These are phyloP conservation scores for Metarhizium rileyi DNA, from an alignment of 2,329 filamentous ascomycete genomes.

Conservation along the genomic window DNA sequence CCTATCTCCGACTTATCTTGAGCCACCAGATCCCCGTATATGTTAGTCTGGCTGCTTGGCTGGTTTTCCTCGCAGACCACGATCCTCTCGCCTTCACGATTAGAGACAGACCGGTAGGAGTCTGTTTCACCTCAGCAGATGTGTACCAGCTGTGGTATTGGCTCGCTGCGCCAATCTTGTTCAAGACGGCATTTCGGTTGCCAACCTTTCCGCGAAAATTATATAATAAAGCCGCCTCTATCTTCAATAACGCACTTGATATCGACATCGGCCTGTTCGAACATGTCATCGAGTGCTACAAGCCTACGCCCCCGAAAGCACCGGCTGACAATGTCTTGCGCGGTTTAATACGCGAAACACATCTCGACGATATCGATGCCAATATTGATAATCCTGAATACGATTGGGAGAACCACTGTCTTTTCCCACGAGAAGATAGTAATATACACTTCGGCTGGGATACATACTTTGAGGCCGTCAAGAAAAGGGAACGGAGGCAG, in stretches of 20 bases:
- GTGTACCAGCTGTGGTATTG: background rate
- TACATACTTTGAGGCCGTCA: background rate
- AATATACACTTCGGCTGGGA: background rate
- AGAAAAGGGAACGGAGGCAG: background rate
- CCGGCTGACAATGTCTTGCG: background rate
- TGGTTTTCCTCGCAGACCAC: background rate
- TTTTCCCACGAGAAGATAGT: background rate
- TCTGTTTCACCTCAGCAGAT: background rate
- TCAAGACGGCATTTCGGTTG: background rate
- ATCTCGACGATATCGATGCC: background rate
- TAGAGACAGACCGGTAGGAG: background rate
- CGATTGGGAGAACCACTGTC: background rate
- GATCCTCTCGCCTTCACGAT: background rate
- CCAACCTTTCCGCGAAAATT: background rate
- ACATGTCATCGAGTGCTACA: conserved; percentile 2
- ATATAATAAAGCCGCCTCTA: background rate
- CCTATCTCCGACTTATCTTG: conserved; percentile 1
- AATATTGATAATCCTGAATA: background rate
- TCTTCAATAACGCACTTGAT: background rate
- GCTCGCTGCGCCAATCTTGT: conserved; percentile 2
- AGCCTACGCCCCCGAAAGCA: conserved; percentile 2
- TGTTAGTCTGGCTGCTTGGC: background rate
- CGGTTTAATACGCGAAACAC: background rate
- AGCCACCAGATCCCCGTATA: background rate
- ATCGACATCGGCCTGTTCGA: conserved; percentile 4